Base-by-base conservation (phyloP, 2,329 filamentous ascomycete genomes). In the Leptographium galeiforme region DNA sequence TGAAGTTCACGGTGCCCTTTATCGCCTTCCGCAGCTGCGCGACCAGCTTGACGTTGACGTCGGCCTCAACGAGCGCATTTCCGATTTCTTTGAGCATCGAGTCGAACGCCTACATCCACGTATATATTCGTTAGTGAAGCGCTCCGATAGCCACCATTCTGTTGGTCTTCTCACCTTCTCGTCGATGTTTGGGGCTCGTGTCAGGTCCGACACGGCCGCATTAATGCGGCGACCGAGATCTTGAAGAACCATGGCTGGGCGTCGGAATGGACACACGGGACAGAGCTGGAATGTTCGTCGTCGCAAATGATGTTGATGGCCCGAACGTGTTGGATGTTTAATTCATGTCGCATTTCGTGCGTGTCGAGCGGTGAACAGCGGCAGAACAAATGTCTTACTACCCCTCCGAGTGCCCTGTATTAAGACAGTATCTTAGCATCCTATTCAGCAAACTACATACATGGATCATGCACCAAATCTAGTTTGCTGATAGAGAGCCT, bases 211-310 rank as follows among this genome's bases (percentile, higher is more conserved):
- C 73, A 98, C 87, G 64, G 93, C 93, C 76, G 89, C 82, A 73
- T 96, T 97, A 70, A 98, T 97, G 73, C 93, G 93, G 77, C 91
- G 89, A 63, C 93, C 93, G 56, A 98, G 81, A 79, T 98, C 93
- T 82, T 95, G 90, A 66, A 98, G 86, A 78, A 98, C 93, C 93
- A 98, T 98, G 67, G 64, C 48, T 41, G 50, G 38, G 45, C 33
- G 36, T 19, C 39, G 13, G 53, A 46, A 33, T 32, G 39, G 45
- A 6, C 32, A 32, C 18, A 16, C 14, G 25, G 16, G 39, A 43
- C 11, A 30, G 30, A 25, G 11, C 19, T 40, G 25, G 34, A 52
- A n/a, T 7, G 38, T 12, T 43, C 30, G 25, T 8, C 43, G 13
- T 34, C 18, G 34, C 45, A 18, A 13, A 36, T 34, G 18, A 32